phyloP scores from a whole-genome alignment of 2,329 filamentous ascomycete genomes.

The Botrytis hyacinthi region DNA sequence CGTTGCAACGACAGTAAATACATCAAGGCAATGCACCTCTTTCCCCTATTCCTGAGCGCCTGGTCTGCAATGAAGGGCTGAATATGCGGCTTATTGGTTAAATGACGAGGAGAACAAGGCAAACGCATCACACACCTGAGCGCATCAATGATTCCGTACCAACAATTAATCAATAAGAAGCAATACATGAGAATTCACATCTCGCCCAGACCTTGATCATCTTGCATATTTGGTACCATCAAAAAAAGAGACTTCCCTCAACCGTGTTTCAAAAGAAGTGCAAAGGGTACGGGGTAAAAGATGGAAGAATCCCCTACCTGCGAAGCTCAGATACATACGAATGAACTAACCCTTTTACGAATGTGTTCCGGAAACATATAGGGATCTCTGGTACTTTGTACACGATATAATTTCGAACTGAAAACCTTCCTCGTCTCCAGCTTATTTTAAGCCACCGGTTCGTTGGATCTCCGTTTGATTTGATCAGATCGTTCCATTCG shows the following conservation, averaged over 20 bases:
- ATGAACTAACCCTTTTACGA: neutral
- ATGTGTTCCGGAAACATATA: neutral
- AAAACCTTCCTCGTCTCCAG: slow-evolving; percentile 6
- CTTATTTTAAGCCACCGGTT: neutral
- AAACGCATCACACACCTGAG: slow-evolving; percentile 6
- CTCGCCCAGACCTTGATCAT: slow-evolving; percentile 6
- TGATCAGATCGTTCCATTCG: neutral
- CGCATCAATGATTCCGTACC: neutral
- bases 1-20: neutral
- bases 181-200: neutral
- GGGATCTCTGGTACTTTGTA: neutral
- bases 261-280: slow-evolving; percentile 9
- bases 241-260: neutral
- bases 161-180: neutral
- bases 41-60: neutral
- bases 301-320: neutral
- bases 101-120: neutral
- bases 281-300: neutral
- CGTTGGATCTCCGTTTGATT: neutral
- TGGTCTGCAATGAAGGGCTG: neutral
- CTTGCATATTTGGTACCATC: slow-evolving; percentile 1
- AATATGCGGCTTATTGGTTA: neutral
- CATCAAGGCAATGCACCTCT: slow-evolving; percentile 8
- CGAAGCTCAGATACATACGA: neutral
- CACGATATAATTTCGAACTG: neutral